Percentiles rank a stretch among this genome's conserved stretches.
phyloP scores from a whole-genome alignment of 352 stramenopile species.

The Thalassiosira delicatula region DNA sequence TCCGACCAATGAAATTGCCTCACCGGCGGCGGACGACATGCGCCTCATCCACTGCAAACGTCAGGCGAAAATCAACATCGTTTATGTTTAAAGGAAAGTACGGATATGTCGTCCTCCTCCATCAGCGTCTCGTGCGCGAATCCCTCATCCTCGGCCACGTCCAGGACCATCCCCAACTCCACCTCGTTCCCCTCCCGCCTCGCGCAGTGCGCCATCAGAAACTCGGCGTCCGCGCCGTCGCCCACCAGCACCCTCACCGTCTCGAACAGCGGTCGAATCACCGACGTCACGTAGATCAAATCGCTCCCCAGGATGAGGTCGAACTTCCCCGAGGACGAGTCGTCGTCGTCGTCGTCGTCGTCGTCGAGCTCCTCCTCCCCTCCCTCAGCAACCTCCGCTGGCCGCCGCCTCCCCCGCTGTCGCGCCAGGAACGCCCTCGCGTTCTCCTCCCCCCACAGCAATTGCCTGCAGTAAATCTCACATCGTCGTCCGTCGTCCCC shows the following conservation, averaged over 20 bases:
- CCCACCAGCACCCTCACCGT: slow-evolving; percentile 48
- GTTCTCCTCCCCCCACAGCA: slow-evolving; percentile 57
- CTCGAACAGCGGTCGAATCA: slow-evolving; percentile 61
- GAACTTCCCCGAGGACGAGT: slow-evolving; percentile 46
- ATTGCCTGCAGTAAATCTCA: slow-evolving; percentile 54
- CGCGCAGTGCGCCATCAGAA: slow-evolving; percentile 59
- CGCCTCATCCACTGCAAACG: no score
- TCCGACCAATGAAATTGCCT: no score
- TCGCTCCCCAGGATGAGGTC: slow-evolving; percentile 66
- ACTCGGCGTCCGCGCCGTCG: slow-evolving; percentile 19
- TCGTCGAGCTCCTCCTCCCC: no score
- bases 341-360: no score
- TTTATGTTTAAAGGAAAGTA: slow-evolving; percentile 9
- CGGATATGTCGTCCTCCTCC: slow-evolving; percentile 35
- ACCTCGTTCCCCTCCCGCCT: slow-evolving; percentile 55
- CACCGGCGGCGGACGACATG: no score
- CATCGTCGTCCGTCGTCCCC: background rate
- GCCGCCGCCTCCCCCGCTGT: background rate
- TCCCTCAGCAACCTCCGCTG: no score
- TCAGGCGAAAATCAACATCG: no score
- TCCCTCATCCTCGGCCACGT: slow-evolving; percentile 35
- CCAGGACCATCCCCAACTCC: slow-evolving; percentile 52
- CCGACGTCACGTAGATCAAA: slow-evolving; percentile 57
- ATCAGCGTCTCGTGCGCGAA: slow-evolving; percentile 22
- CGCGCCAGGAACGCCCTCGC: slow-evolving; percentile 39